These are phyloP conservation scores for Podaxis pistillaris DNA, from an alignment of 768 basidiomycete species.

Conservation along the genomic window DNA sequence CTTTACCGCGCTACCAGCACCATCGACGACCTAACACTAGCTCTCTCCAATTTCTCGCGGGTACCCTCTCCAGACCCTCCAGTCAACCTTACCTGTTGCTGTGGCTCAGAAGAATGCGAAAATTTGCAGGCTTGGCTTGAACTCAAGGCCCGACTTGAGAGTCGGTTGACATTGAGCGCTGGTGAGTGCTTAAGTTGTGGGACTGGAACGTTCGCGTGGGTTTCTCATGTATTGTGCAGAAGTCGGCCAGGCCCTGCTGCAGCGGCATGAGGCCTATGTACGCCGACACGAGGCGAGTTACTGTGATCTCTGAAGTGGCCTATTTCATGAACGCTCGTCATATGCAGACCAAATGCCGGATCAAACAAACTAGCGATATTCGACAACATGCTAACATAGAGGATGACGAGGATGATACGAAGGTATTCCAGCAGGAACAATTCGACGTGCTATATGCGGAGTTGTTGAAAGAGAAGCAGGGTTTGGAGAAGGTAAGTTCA, in stretches of 20 bases:
- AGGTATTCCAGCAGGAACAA: slow-evolving; percentile 29
- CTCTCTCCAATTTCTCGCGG: slow-evolving; percentile 70
- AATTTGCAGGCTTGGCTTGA: slow-evolving; percentile 60
- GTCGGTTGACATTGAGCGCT: slow-evolving; percentile 77
- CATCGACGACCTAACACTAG: slow-evolving; percentile 78
- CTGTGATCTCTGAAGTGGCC: slow-evolving; percentile 7
- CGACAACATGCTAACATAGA: slow-evolving; percentile 18
- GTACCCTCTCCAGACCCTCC: slow-evolving; percentile 72
- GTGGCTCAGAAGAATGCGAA: slow-evolving; percentile 64
- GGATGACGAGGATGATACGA: slow-evolving; percentile 23
- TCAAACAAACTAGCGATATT: slow-evolving; percentile 19
- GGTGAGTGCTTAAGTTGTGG: slow-evolving; percentile 49
- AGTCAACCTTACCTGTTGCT: slow-evolving; percentile 57
- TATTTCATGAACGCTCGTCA: slow-evolving; percentile 2
- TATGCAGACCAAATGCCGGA: slow-evolving; percentile 20
- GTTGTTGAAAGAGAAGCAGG: slow-evolving; percentile 55
- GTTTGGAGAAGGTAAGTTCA: slow-evolving; percentile 54
- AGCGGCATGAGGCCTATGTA: slow-evolving; percentile 84
- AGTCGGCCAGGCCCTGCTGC: slow-evolving; percentile 85
- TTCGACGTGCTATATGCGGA: slow-evolving; percentile 28
- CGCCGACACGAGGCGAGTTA: slow-evolving; percentile 61
- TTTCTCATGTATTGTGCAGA: slow-evolving; percentile 40
- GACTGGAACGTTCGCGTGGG: not conserved
- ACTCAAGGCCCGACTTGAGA: slow-evolving; percentile 71
- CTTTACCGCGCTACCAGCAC: slow-evolving; percentile 55